Evolutionary conservation across 306 rosid genomes (phyloP), one percentile per base, ranked within the genome.

Genomic region (Delonix regia): DNA sequence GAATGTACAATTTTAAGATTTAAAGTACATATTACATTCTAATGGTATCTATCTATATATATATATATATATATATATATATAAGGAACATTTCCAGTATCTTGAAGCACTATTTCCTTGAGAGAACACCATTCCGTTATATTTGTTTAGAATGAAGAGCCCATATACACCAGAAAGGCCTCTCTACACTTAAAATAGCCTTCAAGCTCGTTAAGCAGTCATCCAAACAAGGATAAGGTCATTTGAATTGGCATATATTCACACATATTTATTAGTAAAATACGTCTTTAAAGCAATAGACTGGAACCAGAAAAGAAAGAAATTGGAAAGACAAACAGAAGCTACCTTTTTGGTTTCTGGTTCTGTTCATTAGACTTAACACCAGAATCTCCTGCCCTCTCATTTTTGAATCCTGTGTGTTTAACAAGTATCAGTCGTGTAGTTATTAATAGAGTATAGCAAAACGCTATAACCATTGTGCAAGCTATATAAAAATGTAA

Each of bases 301-400:
- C 36, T 39, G 75, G 36, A 39, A 68, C 28, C 63, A 74, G 15
- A 72, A 4, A 52, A 41, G 7, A 74, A 45, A 55, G 16, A 34
- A 38, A 65, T 38, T 30, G 51, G 10, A 63, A 53, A 60, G 79
- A 71, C 76, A 73, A 78, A 44, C 68, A 83, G 60, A 80, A 76
- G 53, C 85, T 82, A 95, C 98, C 91, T 89, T 86, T 81, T 86
- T 9, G 44, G 78, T 84, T 83, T 84, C 78, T 70, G 84, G 79
- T 64, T 85, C 59, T 86, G 89, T 72, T 84, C 82, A 66, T 77
- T 28, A 55, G 85, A 83, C 83, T 63, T 71, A 52, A 42, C 15
- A 33, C 83, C 83, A 73, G 68, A 79, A 71, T 81, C 80, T 66
- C 83, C 90, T 28, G 82, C 76, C 59, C 56, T 86, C 75, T 83